Percentiles rank a stretch among this genome's conserved stretches.
Evolutionary conservation across 139 green algal genomes (phyloP).

Genomic region (Chlorella sp.): DNA sequence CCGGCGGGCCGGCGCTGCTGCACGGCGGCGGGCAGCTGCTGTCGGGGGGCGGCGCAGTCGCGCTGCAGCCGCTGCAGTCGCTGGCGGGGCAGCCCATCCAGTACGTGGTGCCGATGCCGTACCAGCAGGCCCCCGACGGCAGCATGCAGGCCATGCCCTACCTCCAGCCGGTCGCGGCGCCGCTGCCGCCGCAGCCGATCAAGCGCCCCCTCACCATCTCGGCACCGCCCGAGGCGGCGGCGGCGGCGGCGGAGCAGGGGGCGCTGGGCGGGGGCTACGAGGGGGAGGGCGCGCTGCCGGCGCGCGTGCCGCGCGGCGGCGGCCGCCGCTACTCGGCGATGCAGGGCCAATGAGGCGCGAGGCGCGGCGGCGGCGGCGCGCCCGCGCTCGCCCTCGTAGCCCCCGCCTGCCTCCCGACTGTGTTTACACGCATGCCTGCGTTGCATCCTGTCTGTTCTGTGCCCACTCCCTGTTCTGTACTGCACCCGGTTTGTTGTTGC

Average conservation of each 20-base stretch:
- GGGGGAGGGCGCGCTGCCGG: background rate
- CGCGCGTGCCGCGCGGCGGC: background rate
- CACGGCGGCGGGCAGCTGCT: background rate
- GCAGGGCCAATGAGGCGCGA: no score
- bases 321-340: slow-evolving; percentile 28
- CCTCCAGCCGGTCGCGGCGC: slow-evolving; percentile 11
- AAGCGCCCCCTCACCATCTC: slow-evolving; percentile 37
- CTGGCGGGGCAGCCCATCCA: slow-evolving; percentile 17
- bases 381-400: no score
- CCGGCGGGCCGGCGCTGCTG: background rate
- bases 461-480: no score
- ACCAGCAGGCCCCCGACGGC: background rate
- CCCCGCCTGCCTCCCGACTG: no score
- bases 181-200: slow-evolving; percentile 22
- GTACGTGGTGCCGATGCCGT: background rate
- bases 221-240: slow-evolving; percentile 2
- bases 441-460: no score
- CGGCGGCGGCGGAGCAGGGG: background rate
- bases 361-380: no score
- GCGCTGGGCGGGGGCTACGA: background rate
- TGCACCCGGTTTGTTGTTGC: no score
- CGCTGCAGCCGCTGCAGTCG: slow-evolving; percentile 17
- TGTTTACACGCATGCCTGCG: no score
- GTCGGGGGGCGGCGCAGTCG: no score
- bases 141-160: slow-evolving; percentile 9